Percentiles rank a stretch among this genome's conserved stretches.
These are phyloP conservation scores for Colletotrichum echinochloae DNA, from an alignment of 2,329 filamentous ascomycete genomes.

Conservation along the genomic window DNA sequence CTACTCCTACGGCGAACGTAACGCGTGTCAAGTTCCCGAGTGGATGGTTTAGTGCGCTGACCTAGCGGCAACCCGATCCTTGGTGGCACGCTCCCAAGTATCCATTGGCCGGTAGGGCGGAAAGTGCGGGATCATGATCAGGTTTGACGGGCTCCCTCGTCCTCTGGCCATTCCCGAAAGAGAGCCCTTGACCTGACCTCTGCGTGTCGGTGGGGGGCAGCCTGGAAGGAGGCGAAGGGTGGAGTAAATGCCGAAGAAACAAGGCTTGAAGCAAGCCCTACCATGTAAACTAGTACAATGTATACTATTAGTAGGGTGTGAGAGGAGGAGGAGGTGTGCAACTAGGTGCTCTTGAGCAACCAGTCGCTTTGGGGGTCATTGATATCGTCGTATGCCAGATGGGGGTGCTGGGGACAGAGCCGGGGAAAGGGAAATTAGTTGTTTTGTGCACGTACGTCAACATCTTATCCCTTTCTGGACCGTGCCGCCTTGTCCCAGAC, in stretches of 20 bases:
- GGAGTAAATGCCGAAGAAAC: neutral
- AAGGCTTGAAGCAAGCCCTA: neutral
- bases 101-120: conserved; percentile 29
- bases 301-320: conserved; percentile 1
- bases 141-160: neutral
- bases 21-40: conserved; percentile 13
- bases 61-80: conserved; percentile 27
- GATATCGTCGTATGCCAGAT: conserved; percentile 9
- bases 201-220: neutral
- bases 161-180: conserved; percentile 21
- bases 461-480: neutral
- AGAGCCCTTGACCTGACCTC: conserved; percentile 27
- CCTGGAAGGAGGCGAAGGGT: neutral
- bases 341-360: neutral
- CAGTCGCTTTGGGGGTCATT: conserved; percentile 22
- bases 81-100: conserved; percentile 17
- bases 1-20: too few relatives aligned
- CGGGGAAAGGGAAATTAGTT: conserved; percentile 11
- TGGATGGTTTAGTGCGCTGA: conserved; percentile 17
- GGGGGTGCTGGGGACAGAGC: neutral
- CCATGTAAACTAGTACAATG: neutral
- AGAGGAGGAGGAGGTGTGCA: neutral
- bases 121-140: conserved; percentile 38
- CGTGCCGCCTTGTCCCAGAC: conserved; percentile 24
- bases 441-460: neutral